Percentiles rank a stretch among this genome's conserved stretches.
Evolutionary conservation across 495 filamentous ascomycete species (phyloP).

Genomic region (Talaromyces stipitatus): DNA sequence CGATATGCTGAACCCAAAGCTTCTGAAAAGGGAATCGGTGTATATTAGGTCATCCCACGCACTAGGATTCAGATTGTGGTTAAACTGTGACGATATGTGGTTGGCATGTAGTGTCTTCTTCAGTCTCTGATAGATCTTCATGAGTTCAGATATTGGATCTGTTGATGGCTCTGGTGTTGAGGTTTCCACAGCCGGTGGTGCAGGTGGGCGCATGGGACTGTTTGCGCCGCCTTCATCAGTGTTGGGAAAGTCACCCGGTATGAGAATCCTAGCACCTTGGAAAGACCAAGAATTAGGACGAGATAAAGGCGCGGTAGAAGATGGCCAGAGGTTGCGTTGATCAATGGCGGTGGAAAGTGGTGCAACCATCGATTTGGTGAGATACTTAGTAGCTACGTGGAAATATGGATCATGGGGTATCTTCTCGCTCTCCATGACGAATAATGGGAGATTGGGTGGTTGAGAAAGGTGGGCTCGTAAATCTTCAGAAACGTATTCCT

Average conservation of each 20-base stretch:
- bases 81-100: constrained; percentile 47
- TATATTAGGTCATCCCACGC: constrained; percentile 45
- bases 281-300: constrained; percentile 13
- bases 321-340: constrained; percentile 27
- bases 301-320: constrained; percentile 22
- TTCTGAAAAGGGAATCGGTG: constrained; percentile 61
- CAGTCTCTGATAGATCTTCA: constrained; percentile 70
- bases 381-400: constrained; percentile 57
- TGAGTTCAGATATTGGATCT: constrained; percentile 59
- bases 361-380: constrained; percentile 49
- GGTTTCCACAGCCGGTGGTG: constrained; percentile 20
- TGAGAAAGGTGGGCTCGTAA: constrained; percentile 26
- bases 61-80: constrained; percentile 28
- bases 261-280: constrained; percentile 25
- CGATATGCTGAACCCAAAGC: constrained; percentile 83
- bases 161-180: constrained; percentile 13
- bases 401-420: constrained; percentile 34
- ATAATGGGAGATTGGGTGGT: constrained; percentile 24
- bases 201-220: constrained; percentile 27
- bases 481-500: constrained; percentile 40
- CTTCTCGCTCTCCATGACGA: constrained; percentile 34
- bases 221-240: constrained; percentile 25
- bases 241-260: constrained; percentile 39
- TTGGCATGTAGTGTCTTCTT: constrained; percentile 72
- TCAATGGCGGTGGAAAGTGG: constrained; percentile 53